Evolutionary conservation across 2,329 filamentous ascomycete genomes (phyloP), one percentile per base, ranked within the genome.

Genomic region (Fusarium sp.): DNA sequence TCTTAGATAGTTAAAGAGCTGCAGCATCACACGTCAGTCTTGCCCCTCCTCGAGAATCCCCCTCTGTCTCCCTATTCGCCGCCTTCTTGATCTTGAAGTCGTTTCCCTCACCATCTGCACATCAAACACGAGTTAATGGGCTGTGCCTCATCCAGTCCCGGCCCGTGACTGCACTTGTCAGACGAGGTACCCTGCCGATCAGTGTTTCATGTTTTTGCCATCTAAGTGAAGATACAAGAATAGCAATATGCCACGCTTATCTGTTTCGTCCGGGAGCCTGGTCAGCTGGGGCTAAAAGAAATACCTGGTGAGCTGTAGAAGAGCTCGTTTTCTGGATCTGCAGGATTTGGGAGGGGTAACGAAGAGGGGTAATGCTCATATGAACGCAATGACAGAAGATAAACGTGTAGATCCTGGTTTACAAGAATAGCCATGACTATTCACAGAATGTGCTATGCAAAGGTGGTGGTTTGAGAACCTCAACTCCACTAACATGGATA

Each of bases 1-100:
- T 69, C 31, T 26, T 39, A 49, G 26, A 57, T 58, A 46, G 63
- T 55, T 57, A 40, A 50, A 48, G 40, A 34, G 64, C 45, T 64
- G 53, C 62, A 56, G 51, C 44, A 63, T 64, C 63, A 59, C 58
- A 70, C 67, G 67, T 70, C 67, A 70, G 67, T 70, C 49, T 40
- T 50, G 26, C 48, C 56, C 44, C 46, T 64, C 18, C 39, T 49
- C 14, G 22, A 33, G 26, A 31, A 31, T 31, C 33, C 20, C n/a
- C 46, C 18, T 42, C 43, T 55, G 22, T 39, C 13, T 33, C 40
- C n/a, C 40, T 38, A 62, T 49, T 57, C 40, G 40, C 39, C 46
- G 40, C 45, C 13, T 22, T 40, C 33, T 40, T 15, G 15, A 51
- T 26, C 13, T 56, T 31, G 2, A 59, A 51, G 26, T 28, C 36